Evolutionary conservation across 768 basidiomycete genomes (phyloP).

Genomic region (Mycena vulgaris): DNA sequence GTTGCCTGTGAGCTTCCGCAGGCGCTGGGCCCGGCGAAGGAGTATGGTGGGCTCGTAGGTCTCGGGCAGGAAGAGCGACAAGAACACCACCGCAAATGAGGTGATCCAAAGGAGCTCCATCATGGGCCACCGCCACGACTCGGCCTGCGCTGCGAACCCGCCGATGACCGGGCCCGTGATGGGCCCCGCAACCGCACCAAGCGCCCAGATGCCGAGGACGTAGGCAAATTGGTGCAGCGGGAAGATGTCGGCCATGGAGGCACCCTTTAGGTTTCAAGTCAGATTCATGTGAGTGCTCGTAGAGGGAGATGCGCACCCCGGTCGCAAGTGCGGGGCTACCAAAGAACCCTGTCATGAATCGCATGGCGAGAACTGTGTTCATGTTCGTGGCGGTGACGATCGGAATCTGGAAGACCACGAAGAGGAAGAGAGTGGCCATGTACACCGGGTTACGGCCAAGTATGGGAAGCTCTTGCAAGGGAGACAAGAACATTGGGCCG

Average conservation of each 20-base stretch:
- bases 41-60: slow-evolving; percentile 2
- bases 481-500: no score
- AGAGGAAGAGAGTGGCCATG: slow-evolving; percentile 39
- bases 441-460: no score
- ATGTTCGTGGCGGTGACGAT: slow-evolving; percentile 48
- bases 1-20: background rate
- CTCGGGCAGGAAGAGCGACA: background rate
- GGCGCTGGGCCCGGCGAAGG: background rate
- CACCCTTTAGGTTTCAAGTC: slow-evolving; percentile 32
- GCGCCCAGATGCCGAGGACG: background rate
- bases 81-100: background rate
- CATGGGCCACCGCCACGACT: background rate
- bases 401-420: slow-evolving; percentile 51
- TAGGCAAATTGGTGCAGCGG: background rate
- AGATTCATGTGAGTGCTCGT: no score
- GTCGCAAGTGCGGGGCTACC: no score
- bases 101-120: slow-evolving; percentile 3
- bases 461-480: no score
- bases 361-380: slow-evolving; percentile 47
- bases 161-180: no score
- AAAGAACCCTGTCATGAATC: no score
- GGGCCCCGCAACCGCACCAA: no score
- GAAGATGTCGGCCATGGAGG: slow-evolving; percentile 1
- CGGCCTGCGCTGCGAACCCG: no score
- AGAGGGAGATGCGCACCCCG: no score